Evolutionary conservation across 2,329 filamentous ascomycete genomes (phyloP), one percentile per base, ranked within the genome.

Genomic region (Colletotrichum tamarilloi): DNA sequence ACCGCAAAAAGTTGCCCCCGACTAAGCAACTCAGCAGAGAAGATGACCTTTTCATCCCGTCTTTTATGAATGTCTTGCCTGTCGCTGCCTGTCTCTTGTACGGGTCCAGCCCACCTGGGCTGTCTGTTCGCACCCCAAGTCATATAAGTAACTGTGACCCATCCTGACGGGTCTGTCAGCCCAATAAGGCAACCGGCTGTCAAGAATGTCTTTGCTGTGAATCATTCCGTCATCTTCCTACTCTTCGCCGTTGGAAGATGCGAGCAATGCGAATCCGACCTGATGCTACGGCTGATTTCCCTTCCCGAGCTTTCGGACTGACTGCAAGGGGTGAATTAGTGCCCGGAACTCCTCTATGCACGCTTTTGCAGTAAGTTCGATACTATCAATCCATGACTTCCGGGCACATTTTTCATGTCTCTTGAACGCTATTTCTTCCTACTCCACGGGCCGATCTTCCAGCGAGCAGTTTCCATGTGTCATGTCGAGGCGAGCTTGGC

Each of bases 81-180:
- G 65, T 55, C 65, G 32, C 30, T 30, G 35, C 19, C 58, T 52
- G 38, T 14, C 46, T 49, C 22, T 70, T 28, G 30, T 11, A 30
- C n/a, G 22, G 7, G 26, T 57, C 49, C 24, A 30, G 5, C 63
- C 53, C 58, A 4, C 14, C 19, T 19, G 12, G 46, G 42, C 22
- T 52, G 67, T 66, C 71, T 65, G 67, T 71, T 70, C 67, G 70
- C 67, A 19, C 24, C 55, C 11, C 30, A 3, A 22, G 22, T 12
- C 24, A 49, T 56, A 46, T 32, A 16, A 42, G 59, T 11, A 32
- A 52, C 11, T 62, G 60, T 19, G 14, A 66, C 16, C 56, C 60
- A 14, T 57, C 35, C 46, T 52, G 56, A 12, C 14, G 55, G 49
- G 22, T 42, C 49, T 38, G 16, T 66, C 67, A 66, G 60, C 62